phyloP scores from a whole-genome alignment of 768 basidiomycete species.

The Xanthoconium stramineum region DNA sequence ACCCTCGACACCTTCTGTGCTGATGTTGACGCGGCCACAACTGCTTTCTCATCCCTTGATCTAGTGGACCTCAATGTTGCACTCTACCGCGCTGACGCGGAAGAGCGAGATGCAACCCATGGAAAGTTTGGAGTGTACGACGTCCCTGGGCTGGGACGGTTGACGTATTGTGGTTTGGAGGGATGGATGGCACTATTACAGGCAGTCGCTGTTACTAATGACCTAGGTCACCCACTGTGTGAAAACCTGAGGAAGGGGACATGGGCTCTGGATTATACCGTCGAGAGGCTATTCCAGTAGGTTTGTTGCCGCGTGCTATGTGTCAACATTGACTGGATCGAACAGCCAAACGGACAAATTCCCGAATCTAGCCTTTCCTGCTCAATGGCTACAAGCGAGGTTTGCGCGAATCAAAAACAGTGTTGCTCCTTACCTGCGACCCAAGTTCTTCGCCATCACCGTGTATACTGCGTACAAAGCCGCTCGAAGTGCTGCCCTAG shows the following conservation, averaged over 20 bases:
- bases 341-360: conserved; percentile 56
- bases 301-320: conserved; percentile 29
- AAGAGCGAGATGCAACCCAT: conserved; percentile 85
- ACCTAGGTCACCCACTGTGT: conserved; percentile 90
- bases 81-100: conserved; percentile 84
- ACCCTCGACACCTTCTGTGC: conserved; percentile 72
- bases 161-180: conserved; percentile 92
- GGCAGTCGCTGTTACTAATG: conserved; percentile 84
- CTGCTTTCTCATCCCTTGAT: conserved; percentile 69
- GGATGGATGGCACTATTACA: conserved; percentile 94
- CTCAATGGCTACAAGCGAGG: conserved; percentile 84
- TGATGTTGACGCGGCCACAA: conserved; percentile 65
- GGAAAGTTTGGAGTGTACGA: conserved; percentile 82
- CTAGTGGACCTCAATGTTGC: conserved; percentile 87
- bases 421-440: conserved; percentile 84
- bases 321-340: conserved; percentile 11
- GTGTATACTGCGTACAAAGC: conserved; percentile 92
- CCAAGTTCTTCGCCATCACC: conserved; percentile 94
- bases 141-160: conserved; percentile 67
- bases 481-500: conserved; percentile 74
- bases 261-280: conserved; percentile 92
- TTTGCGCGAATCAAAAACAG: conserved; percentile 74
- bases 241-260: conserved; percentile 81
- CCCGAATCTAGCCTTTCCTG: conserved; percentile 68
- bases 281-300: conserved; percentile 65